Evolutionary conservation across 225 moss, liverwort and hornwort genomes (phyloP).

Genomic region (Anthoceros angustus): DNA sequence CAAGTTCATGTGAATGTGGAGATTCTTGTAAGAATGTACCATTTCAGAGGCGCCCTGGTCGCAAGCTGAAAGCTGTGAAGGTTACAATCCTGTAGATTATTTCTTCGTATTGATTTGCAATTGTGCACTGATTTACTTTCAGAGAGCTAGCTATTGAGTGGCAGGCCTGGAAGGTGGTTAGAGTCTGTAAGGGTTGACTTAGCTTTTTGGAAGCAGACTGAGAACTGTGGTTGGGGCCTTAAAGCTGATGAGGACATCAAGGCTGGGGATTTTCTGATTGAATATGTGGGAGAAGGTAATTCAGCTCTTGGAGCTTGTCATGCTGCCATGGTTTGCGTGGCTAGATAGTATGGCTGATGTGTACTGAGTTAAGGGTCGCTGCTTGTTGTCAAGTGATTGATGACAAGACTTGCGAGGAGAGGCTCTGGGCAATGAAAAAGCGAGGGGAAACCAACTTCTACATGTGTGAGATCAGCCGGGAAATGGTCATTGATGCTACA

Average conservation of each 20-base stretch:
- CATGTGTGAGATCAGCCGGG: constrained; percentile 75
- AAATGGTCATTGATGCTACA: constrained; percentile 73
- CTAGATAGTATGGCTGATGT: background rate
- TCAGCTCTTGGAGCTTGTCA: background rate
- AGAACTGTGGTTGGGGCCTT: constrained; percentile 74
- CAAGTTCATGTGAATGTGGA: constrained; percentile 66
- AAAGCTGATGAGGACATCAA: constrained; percentile 60
- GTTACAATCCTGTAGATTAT: constrained; percentile 11
- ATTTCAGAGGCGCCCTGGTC: constrained; percentile 61
- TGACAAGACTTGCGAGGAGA: constrained; percentile 55
- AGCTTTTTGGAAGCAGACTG: constrained; percentile 32
- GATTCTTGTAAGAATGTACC: constrained; percentile 57
- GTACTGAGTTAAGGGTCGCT: background rate
- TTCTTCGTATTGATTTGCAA: background rate
- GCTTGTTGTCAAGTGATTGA: constrained; percentile 38
- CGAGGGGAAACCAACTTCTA: constrained; percentile 60
- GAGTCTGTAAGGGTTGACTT: background rate
- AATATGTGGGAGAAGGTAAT: constrained; percentile 85
- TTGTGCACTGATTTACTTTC: background rate
- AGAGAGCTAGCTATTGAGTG: background rate
- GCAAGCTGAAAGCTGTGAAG: constrained; percentile 66
- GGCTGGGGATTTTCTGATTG: constrained; percentile 63
- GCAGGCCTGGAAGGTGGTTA: background rate
- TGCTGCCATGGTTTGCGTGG: background rate
- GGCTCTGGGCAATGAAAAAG: constrained; percentile 67